phyloP scores from a whole-genome alignment of 2,329 filamentous ascomycete species.

The Aspergillus phoenicis region DNA sequence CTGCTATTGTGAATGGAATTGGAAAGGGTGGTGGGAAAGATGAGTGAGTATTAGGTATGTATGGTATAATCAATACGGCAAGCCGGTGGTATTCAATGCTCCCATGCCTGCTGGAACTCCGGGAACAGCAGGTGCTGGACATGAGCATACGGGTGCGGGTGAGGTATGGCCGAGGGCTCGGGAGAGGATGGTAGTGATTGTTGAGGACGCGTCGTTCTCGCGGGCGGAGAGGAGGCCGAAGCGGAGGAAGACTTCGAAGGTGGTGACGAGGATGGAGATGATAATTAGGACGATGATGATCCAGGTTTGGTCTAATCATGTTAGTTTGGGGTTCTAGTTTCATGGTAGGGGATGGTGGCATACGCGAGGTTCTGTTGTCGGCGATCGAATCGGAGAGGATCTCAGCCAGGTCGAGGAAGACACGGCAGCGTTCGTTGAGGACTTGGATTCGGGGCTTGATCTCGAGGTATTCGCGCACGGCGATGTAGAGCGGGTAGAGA shows the following conservation, averaged over 20 bases:
- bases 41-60: not conserved
- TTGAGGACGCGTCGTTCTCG: conserved; percentile 19
- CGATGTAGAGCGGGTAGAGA: conserved; percentile 88
- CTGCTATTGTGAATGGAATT: no score
- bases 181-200: conserved; percentile 18
- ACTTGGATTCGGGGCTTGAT: conserved; percentile 96
- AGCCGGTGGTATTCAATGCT: not conserved
- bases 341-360: conserved; percentile 19
- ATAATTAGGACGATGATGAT: conserved; percentile 95
- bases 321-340: conserved; percentile 52
- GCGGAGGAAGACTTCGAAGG: conserved; percentile 81
- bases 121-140: not conserved
- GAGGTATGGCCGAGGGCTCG: conserved; percentile 12
- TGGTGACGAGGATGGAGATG: conserved; percentile 86
- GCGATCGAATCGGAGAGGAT: conserved; percentile 90
- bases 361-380: conserved; percentile 87
- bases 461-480: conserved; percentile 94
- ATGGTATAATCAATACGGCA: not conserved
- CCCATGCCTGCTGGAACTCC: not conserved
- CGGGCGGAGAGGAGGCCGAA: conserved; percentile 69
- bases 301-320: conserved; percentile 74
- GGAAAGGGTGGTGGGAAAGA: not conserved
- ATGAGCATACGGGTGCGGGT: conserved; percentile 12
- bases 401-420: conserved; percentile 94
- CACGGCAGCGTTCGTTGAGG: conserved; percentile 92